These are phyloP conservation scores for Lasiodiplodia hormozganensis DNA, from an alignment of 2,329 filamentous ascomycete genomes.

Conservation along the genomic window DNA sequence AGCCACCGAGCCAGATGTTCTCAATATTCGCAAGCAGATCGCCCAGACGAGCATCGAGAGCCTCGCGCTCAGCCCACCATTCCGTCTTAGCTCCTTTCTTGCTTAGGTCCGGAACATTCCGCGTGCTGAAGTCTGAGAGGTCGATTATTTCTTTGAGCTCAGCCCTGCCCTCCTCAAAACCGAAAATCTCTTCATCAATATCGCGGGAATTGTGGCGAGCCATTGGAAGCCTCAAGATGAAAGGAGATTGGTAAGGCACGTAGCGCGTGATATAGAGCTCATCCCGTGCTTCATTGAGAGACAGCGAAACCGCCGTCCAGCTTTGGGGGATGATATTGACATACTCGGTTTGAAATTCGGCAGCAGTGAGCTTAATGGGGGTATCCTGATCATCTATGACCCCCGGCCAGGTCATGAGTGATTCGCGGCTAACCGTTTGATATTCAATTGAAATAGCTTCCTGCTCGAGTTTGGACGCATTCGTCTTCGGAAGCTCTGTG, in stretches of 20 bases:
- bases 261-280: conserved; percentile 92
- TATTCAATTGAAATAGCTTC: conserved; percentile 60
- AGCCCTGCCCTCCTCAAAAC: conserved; percentile 77
- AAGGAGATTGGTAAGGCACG: conserved; percentile 75
- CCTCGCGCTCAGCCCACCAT: conserved; percentile 90
- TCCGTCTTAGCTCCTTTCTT: conserved; percentile 76
- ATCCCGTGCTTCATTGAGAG: conserved; percentile 78
- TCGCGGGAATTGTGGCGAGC: conserved; percentile 82
- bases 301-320: conserved; percentile 88
- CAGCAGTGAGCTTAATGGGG: conserved; percentile 47
- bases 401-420: conserved; percentile 50
- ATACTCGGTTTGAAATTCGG: conserved; percentile 76
- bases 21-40: conserved; percentile 86
- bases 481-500: conserved; percentile 71
- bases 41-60: conserved; percentile 76
- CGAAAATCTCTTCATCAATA: conserved; percentile 80
- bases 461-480: conserved; percentile 72
- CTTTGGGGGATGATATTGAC: conserved; percentile 81
- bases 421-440: conserved; percentile 45
- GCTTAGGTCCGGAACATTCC: conserved; percentile 73
- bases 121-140: conserved; percentile 82
- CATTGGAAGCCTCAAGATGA: conserved; percentile 85
- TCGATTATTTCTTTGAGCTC: conserved; percentile 85
- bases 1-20: conserved; percentile 92
- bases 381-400: conserved; percentile 38